phyloP scores from a whole-genome alignment of 257 asterid species.

The Apocynum venetum region DNA sequence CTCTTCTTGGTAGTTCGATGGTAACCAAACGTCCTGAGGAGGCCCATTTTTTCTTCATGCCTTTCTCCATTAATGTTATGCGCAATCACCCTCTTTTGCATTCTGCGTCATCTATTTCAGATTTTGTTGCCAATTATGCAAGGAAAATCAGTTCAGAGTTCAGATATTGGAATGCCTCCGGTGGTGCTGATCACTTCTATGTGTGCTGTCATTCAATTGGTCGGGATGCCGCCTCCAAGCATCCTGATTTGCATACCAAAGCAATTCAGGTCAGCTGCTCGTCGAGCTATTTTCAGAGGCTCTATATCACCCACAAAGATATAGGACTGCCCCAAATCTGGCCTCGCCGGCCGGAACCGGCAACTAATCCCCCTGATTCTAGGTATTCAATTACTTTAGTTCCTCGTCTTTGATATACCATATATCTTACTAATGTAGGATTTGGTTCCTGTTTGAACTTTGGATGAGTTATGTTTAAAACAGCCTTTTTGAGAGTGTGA shows the following conservation, averaged over 20 bases:
- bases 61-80: slow-evolving; percentile 74
- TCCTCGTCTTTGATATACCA: not conserved
- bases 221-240: slow-evolving; percentile 60
- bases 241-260: slow-evolving; percentile 43
- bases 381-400: slow-evolving; percentile 28
- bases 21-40: slow-evolving; percentile 41
- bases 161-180: slow-evolving; percentile 65
- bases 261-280: slow-evolving; percentile 72
- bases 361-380: slow-evolving; percentile 39
- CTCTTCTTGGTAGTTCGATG: slow-evolving; percentile 51
- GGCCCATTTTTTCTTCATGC: slow-evolving; percentile 70
- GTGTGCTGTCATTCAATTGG: slow-evolving; percentile 68
- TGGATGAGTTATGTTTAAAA: not conserved
- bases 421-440: not conserved
- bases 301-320: slow-evolving; percentile 64
- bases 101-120: slow-evolving; percentile 47
- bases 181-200: slow-evolving; percentile 79
- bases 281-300: slow-evolving; percentile 76
- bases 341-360: slow-evolving; percentile 45
- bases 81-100: slow-evolving; percentile 57
- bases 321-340: slow-evolving; percentile 71
- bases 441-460: not conserved
- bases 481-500: not conserved
- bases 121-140: slow-evolving; percentile 54
- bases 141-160: slow-evolving; percentile 41